Evolutionary conservation across 805 yeast species (phyloP).

Genomic region (Tetrapisispora phaffii): DNA sequence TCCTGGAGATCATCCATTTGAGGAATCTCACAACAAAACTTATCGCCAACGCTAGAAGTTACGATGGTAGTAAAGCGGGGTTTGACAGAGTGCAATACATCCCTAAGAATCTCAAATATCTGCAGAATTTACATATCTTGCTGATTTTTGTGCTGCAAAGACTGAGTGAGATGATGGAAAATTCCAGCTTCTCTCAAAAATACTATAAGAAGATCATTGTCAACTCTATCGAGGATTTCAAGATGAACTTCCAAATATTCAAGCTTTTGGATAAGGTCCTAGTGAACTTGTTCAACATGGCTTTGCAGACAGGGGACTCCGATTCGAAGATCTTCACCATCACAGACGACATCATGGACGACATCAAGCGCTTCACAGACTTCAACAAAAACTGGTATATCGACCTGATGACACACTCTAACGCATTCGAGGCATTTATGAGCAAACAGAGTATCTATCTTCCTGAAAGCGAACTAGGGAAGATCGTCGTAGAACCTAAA

Average conservation of each 20-base stretch:
- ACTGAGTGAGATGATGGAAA: background rate
- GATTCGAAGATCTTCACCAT: slow-evolving; percentile 9
- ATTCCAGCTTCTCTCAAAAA: background rate
- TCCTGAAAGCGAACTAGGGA: background rate
- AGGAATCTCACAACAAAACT: background rate
- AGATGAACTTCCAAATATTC: slow-evolving; percentile 13
- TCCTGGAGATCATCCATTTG: slow-evolving; percentile 1
- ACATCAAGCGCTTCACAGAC: slow-evolving; percentile 11
- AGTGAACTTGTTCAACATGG: slow-evolving; percentile 6
- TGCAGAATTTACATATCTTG: background rate
- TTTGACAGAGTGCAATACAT: background rate
- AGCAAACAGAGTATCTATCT: background rate
- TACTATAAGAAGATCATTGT: slow-evolving; percentile 12
- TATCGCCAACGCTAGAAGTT: background rate
- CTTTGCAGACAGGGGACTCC: slow-evolving; percentile 7
- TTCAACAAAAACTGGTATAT: slow-evolving; percentile 10
- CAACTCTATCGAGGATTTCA: slow-evolving; percentile 14
- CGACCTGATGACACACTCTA: slow-evolving; percentile 4
- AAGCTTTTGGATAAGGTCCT: slow-evolving; percentile 10
- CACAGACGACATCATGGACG: slow-evolving; percentile 5
- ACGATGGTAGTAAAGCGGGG: background rate
- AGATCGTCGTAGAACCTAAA: background rate
- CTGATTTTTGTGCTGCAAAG: background rate
- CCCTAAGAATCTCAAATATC: background rate
- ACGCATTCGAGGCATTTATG: slow-evolving; percentile 8